Evolutionary conservation across 2,329 filamentous ascomycete species (phyloP), one percentile per base, ranked within the genome.

Genomic region (Talaromyces rugulosus): DNA sequence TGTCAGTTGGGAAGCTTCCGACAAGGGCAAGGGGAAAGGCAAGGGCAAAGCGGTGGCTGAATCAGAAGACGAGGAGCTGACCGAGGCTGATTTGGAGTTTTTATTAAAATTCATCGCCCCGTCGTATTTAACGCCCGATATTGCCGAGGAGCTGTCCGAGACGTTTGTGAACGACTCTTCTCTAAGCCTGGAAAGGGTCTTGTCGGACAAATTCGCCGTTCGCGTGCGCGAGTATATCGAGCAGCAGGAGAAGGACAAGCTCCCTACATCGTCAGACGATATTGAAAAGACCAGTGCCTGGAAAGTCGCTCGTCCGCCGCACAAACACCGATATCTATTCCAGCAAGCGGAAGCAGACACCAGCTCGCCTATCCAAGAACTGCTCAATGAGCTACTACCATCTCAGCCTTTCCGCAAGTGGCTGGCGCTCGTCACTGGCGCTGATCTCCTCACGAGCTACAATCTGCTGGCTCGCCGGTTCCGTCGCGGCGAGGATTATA

Each of bases 281-380:
- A 87, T 89, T 63, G 85, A 88, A 69, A 81, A 81, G 53, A 78
- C 78, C 64, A 84, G 80, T 50, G 77, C 78, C 0, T 95, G 91
- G 90, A 85, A 83, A 64, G 89, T 96, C 8, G 91, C 95, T 6
- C 85, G 86, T 34, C 95, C 95, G 44, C 95, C 95, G 0, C 93
- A 99, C 79, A 99, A 99, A 80, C 92, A 97, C 72, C 90, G 93
- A 14, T 99, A 89, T 74, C 81, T 96, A 2, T 99, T 95, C 76
- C 84, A 91, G 63, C 87, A 92, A 67, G 75, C 78, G 33, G 65
- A 67, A 3, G 66, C 75, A 55, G 65, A 75, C 61, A 50, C 74
- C 70, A 63, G 14, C n/a, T 66, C 52, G 75, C 78, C 91, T 0
- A 83, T 96, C 63, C 86, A 88, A 60, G 91, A 96, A 73, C 82